These are phyloP conservation scores for Clohesyomyces aquaticus DNA, from an alignment of 495 filamentous ascomycete species.

Conservation along the genomic window DNA sequence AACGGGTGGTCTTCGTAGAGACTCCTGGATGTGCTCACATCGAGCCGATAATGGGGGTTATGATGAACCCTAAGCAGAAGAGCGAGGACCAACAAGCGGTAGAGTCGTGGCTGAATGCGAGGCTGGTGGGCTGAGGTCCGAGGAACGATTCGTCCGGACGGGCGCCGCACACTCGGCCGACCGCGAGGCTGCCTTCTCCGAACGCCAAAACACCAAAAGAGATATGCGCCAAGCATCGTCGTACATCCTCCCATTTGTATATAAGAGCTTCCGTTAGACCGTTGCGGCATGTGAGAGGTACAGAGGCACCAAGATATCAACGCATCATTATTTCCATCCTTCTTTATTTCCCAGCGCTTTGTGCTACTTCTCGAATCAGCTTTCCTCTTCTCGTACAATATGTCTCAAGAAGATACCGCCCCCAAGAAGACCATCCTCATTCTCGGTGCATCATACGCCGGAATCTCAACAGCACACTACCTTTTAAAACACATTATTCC, in stretches of 20 bases:
- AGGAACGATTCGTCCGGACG: not conserved
- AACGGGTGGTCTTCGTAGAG: constrained; percentile 5
- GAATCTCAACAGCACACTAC: constrained; percentile 61
- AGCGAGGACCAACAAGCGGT: constrained; percentile 3
- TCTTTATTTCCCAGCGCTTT: not conserved
- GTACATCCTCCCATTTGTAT: not conserved
- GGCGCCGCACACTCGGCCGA: not conserved
- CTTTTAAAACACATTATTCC: constrained; percentile 56
- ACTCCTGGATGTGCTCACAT: constrained; percentile 8
- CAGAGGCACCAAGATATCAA: too few species aligned
- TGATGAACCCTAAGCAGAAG: not conserved
- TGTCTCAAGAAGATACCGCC: not conserved
- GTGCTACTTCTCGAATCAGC: not conserved
- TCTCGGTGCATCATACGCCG: constrained; percentile 64
- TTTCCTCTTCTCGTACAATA: not conserved
- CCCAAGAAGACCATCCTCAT: constrained; percentile 54
- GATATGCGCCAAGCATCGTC: not conserved
- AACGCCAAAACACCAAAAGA: too few species aligned
- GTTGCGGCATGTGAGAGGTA: not conserved
- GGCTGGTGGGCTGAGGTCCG: not conserved
- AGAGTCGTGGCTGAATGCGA: constrained; percentile 18
- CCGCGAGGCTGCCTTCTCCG: not conserved
- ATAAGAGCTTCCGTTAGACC: not conserved
- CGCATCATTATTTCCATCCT: too few species aligned
- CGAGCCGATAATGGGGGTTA: constrained; percentile 11